Conservation (phyloP, 306 rosid genomes). For the Acacia confusa region DNA sequence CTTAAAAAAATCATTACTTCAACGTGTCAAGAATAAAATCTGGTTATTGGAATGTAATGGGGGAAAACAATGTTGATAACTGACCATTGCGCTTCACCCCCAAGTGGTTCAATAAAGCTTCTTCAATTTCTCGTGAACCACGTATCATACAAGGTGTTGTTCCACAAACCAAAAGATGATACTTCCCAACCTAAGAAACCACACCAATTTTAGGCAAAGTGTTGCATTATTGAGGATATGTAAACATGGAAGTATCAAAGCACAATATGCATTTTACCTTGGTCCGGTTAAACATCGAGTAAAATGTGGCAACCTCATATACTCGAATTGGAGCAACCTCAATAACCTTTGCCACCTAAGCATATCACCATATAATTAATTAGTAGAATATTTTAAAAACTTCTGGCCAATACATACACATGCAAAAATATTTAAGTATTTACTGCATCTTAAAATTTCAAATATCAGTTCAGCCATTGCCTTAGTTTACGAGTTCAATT, state of each 20-base stretch:
- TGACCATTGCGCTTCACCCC: slow-evolving; percentile 96
- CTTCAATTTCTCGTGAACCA: slow-evolving; percentile 93
- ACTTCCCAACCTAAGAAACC: slow-evolving; percentile 80
- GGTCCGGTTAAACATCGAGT: slow-evolving; percentile 92
- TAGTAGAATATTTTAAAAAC: slow-evolving; percentile 10
- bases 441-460: slow-evolving; percentile 6
- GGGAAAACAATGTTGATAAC: slow-evolving; percentile 29
- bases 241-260: slow-evolving; percentile 6
- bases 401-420: neutral
- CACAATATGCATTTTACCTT: slow-evolving; percentile 55
- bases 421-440: neutral
- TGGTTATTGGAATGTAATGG: neutral
- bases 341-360: slow-evolving; percentile 83
- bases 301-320: slow-evolving; percentile 95
- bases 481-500: neutral
- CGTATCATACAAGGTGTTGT: slow-evolving; percentile 99
- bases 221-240: slow-evolving; percentile 6
- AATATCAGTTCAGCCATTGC: slow-evolving; percentile 15
- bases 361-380: slow-evolving; percentile 42
- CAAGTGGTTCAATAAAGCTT: slow-evolving; percentile 81
- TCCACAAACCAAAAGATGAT: slow-evolving; percentile 96
- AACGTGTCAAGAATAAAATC: slow-evolving; percentile 17
- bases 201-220: slow-evolving; percentile 35
- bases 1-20: slow-evolving; percentile 3
- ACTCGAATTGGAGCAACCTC: slow-evolving; percentile 97